Conservation (phyloP, 2,329 filamentous ascomycete species). For the Elsinoe batatas region DNA sequence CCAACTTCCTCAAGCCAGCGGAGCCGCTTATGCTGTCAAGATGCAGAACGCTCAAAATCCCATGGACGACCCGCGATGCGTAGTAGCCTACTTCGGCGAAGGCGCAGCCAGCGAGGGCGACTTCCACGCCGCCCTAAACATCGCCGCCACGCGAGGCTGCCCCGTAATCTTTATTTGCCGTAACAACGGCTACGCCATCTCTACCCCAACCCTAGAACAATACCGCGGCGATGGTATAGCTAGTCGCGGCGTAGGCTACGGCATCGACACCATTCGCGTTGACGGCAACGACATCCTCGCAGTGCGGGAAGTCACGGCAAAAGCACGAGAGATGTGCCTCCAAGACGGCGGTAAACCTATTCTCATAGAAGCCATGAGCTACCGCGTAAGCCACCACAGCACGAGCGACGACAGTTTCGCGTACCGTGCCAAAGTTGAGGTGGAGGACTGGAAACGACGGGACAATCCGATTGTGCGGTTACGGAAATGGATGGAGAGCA, state of each 20-base stretch:
- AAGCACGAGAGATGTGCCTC: slow-evolving; percentile 68
- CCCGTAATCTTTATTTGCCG: slow-evolving; percentile 84
- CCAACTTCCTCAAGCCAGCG: slow-evolving; percentile 79
- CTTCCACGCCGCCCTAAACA: slow-evolving; percentile 84
- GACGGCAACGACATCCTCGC: slow-evolving; percentile 95
- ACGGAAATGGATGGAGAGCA: slow-evolving; percentile 82
- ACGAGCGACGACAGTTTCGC: slow-evolving; percentile 96
- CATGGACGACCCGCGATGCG: slow-evolving; percentile 56
- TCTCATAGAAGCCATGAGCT: slow-evolving; percentile 91
- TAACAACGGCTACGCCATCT: slow-evolving; percentile 89
- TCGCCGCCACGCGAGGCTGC: slow-evolving; percentile 78
- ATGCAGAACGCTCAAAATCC: slow-evolving; percentile 66
- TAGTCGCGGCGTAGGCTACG: slow-evolving; percentile 75
- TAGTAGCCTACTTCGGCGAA: slow-evolving; percentile 81
- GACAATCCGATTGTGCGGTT: slow-evolving; percentile 82
- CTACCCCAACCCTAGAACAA: slow-evolving; percentile 79
- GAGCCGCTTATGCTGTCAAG: slow-evolving; percentile 80
- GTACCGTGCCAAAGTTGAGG: slow-evolving; percentile 84
- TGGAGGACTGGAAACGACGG: slow-evolving; percentile 84
- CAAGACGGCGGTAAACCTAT: slow-evolving; percentile 72
- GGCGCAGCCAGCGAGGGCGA: slow-evolving; percentile 85
- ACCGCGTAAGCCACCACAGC: slow-evolving; percentile 95
- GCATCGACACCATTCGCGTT: slow-evolving; percentile 85
- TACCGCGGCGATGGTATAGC: slow-evolving; percentile 89
- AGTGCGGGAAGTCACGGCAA: slow-evolving; percentile 67